Evolutionary conservation across 139 green algal species (phyloP).

Genomic region (Chloropicon primus): DNA sequence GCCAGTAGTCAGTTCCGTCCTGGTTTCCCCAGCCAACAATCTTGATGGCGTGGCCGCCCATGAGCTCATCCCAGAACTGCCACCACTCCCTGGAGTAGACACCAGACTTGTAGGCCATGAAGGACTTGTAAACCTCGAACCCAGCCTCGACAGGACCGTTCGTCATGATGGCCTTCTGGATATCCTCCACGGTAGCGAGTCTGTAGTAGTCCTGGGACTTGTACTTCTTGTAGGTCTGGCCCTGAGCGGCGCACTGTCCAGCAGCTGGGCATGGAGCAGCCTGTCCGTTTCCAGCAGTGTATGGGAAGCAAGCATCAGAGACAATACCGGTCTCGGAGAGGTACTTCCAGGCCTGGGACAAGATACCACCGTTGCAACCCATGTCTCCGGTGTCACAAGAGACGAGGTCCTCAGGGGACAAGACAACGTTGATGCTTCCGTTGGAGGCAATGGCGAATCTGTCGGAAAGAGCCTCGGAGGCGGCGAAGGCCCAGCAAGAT

Average conservation of each 20-base stretch:
- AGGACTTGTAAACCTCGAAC: constrained; percentile 9
- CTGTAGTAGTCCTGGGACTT: background rate
- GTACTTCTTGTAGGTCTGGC: background rate
- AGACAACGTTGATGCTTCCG: background rate
- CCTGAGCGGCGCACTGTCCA: background rate
- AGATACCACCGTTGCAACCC: constrained; percentile 7
- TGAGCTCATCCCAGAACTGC: background rate
- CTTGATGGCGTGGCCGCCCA: constrained; percentile 15
- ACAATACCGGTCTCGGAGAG: constrained; percentile 4
- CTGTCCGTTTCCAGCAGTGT: background rate
- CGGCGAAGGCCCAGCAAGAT: constrained; percentile 12
- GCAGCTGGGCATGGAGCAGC: background rate
- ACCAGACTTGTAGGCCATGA: constrained; percentile 7
- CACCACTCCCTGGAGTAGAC: constrained; percentile 3
- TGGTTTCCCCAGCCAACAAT: constrained; percentile 12
- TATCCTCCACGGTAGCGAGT: constrained; percentile 1
- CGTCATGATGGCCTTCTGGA: constrained; percentile 10
- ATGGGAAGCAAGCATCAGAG: background rate
- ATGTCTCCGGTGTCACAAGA: background rate
- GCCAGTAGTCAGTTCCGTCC: constrained; percentile 14
- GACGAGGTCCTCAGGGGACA: constrained; percentile 1
- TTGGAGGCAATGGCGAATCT: constrained; percentile 5
- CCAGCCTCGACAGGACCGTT: constrained; percentile 10
- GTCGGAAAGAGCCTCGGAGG: constrained; percentile 10
- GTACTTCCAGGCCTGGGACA: constrained; percentile 7